Percentiles rank a stretch among this genome's conserved stretches.
These are phyloP conservation scores for Chalciporus pseudorubinellus DNA, from an alignment of 768 basidiomycete genomes.

Conservation along the genomic window DNA sequence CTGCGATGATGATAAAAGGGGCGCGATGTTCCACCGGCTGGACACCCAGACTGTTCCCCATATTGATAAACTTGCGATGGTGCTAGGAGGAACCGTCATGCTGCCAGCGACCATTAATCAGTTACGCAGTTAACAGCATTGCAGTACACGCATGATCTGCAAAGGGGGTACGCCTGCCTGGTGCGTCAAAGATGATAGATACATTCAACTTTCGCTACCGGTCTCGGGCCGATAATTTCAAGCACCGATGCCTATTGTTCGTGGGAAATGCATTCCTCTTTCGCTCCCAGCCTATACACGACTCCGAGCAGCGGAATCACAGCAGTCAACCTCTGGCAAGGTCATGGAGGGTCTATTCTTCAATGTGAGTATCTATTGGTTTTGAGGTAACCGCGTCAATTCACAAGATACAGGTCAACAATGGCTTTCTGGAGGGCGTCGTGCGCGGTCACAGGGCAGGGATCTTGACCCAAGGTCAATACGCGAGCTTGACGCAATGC, in stretches of 20 bases:
- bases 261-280: constrained; percentile 24
- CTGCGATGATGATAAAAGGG: too few relatives aligned
- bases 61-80: too few relatives aligned
- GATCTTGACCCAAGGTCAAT: constrained; percentile 84
- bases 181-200: too few relatives aligned
- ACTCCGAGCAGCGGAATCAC: neutral
- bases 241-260: neutral
- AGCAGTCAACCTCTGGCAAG: constrained; percentile 5
- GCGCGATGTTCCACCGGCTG: too few relatives aligned
- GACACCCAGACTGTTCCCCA: too few relatives aligned
- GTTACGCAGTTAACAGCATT: too few relatives aligned
- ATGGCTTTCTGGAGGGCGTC: constrained; percentile 78
- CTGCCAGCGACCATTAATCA: too few relatives aligned
- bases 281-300: neutral
- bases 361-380: constrained; percentile 54
- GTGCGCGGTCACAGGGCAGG: constrained; percentile 93
- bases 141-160: too few relatives aligned
- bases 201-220: too few relatives aligned
- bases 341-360: constrained; percentile 86
- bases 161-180: too few relatives aligned
- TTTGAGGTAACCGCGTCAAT: neutral
- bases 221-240: too few relatives aligned
- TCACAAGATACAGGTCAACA: constrained; percentile 54
- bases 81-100: too few relatives aligned
- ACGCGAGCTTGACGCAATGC: constrained; percentile 93